phyloP scores from a whole-genome alignment of 2,329 filamentous ascomycete genomes.

The Ramularia endophylla region DNA sequence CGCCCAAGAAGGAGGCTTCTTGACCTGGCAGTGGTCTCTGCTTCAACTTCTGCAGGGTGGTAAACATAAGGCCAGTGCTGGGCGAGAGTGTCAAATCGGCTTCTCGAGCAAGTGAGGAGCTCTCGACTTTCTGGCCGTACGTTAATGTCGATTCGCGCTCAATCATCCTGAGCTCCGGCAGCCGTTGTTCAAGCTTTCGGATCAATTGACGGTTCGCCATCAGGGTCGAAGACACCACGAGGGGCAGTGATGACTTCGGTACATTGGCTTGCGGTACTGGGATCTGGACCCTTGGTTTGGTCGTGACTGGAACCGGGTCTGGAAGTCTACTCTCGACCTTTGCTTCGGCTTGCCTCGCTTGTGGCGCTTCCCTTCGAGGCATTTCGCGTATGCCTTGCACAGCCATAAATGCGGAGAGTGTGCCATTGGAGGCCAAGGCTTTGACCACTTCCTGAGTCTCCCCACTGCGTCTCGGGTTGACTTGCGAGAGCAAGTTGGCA shows the following conservation, averaged over 20 bases:
- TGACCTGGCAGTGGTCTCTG: conserved; percentile 66
- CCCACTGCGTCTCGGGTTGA: too few species aligned
- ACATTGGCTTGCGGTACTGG: too few species aligned
- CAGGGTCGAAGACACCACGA: conserved; percentile 50
- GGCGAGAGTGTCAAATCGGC: conserved; percentile 71
- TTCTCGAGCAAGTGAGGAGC: conserved; percentile 37
- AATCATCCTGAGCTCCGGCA: conserved; percentile 49
- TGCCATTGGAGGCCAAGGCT: too few species aligned
- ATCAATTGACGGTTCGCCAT: conserved; percentile 43
- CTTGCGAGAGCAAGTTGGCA: neutral
- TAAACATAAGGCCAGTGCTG: conserved; percentile 61
- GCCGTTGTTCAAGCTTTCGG: conserved; percentile 44
- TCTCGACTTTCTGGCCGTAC: neutral
- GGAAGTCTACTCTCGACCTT: too few species aligned
- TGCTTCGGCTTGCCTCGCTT: too few species aligned
- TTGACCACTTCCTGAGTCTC: too few species aligned
- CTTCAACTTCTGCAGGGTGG: conserved; percentile 64
- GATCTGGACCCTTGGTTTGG: too few species aligned
- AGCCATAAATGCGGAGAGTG: too few species aligned
- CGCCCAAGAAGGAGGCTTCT: conserved; percentile 31
- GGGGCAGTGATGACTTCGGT: conserved; percentile 24
- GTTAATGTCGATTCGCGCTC: conserved; percentile 47
- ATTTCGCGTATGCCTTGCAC: too few species aligned
- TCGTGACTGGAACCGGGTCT: too few species aligned
- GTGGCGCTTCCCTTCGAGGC: too few species aligned